Evolutionary conservation across 2,329 filamentous ascomycete genomes (phyloP).

Genomic region (Cercospora sesami): DNA sequence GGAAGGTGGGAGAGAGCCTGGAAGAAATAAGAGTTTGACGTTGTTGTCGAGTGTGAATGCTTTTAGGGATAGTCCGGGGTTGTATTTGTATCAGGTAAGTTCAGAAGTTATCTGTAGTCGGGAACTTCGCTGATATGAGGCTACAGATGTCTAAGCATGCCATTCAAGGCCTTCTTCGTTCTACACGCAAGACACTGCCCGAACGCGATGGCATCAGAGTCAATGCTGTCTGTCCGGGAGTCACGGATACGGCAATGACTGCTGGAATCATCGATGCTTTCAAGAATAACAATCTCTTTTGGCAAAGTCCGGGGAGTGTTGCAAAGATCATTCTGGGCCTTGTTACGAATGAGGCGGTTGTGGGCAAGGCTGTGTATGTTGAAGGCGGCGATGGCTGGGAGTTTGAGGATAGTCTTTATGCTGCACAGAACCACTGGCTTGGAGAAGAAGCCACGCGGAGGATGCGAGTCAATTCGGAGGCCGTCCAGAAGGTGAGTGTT

Average conservation of each 20-base stretch:
- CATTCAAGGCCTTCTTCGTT: slow-evolving; percentile 32
- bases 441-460: slow-evolving; percentile 39
- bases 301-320: slow-evolving; percentile 28
- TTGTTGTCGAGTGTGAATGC: slow-evolving; percentile 51
- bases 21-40: slow-evolving; percentile 44
- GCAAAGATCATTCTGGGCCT: slow-evolving; percentile 33
- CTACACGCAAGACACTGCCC: slow-evolving; percentile 29
- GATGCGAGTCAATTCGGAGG: slow-evolving; percentile 30
- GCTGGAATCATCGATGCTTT: slow-evolving; percentile 23
- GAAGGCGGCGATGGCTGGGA: slow-evolving; percentile 50
- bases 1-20: slow-evolving; percentile 37
- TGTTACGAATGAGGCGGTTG: slow-evolving; percentile 38
- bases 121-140: too few species aligned
- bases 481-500: slow-evolving; percentile 25
- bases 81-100: slow-evolving; percentile 47
- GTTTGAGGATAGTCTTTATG: slow-evolving; percentile 46
- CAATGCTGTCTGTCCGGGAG: slow-evolving; percentile 47
- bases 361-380: slow-evolving; percentile 48
- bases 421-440: slow-evolving; percentile 47
- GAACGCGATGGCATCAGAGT: slow-evolving; percentile 39
- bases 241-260: slow-evolving; percentile 44
- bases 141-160: slow-evolving; percentile 31
- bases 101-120: too few species aligned
- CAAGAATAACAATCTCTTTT: slow-evolving; percentile 23
- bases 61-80: slow-evolving; percentile 51